Evolutionary conservation across 179 eudicot genomes (phyloP), one percentile per base, ranked within the genome.

Genomic region (Corrigiola litoralis): DNA sequence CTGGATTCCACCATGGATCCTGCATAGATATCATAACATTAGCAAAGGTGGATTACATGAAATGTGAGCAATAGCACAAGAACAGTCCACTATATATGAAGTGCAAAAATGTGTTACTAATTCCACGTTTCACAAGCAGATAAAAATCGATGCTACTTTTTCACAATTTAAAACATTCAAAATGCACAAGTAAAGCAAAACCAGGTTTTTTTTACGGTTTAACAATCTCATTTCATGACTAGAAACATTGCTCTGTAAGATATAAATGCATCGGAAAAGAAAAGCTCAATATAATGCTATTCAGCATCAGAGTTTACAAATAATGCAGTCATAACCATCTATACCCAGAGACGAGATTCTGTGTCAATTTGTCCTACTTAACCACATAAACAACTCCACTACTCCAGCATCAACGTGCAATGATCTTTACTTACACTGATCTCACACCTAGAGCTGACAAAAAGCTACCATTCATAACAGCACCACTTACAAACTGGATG

Each of bases 1-100:
- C 99, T 21, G 99, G 97, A 78, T 94, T 94, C 99, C 99, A 94
- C 99, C 97, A 94, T n/a, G 99, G 99, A 83, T 94, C 99, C 99
- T 94, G 72, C 51, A 71, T 6, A 38, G 47, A 56, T 38, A 60
- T n/a, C n/a, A 41, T 58, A 37, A 50, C 32, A 12, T n/a, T n/a
- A n/a, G n/a, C n/a, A n/a, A n/a, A n/a, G n/a, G n/a, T n/a, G n/a
- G n/a, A n/a, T n/a, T n/a, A n/a, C n/a, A n/a, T n/a, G n/a, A n/a
- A n/a, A n/a, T n/a, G n/a, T n/a, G n/a, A n/a, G n/a, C n/a, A n/a
- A n/a, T n/a, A n/a, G n/a, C n/a, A n/a, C 24, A 44, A 58, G 49
- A 29, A 0, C 21, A 68, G n/a, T 58, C 29, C 70, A 40, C 13
- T 41, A 53, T n/a, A 53, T 17, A 41, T 31, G 16, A 42, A 28